phyloP scores from a whole-genome alignment of 2,329 filamentous ascomycete species.

The Sphaerulina vaccinii region DNA sequence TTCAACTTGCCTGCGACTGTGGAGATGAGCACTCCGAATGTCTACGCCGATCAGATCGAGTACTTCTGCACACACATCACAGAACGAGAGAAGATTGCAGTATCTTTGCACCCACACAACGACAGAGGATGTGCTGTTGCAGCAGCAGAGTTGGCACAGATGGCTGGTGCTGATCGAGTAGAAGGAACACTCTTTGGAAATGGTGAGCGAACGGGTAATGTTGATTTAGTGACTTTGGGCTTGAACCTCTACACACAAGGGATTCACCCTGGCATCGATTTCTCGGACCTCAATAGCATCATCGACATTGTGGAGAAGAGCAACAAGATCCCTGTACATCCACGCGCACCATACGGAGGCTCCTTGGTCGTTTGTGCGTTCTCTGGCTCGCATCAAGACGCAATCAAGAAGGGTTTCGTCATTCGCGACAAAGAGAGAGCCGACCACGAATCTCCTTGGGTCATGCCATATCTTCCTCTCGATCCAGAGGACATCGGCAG shows the following conservation, averaged over 20 bases:
- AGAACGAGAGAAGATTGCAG: slow-evolving; percentile 80
- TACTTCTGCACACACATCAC: slow-evolving; percentile 86
- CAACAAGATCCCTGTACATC: slow-evolving; percentile 93
- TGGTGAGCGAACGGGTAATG: slow-evolving; percentile 92
- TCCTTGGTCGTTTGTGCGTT: slow-evolving; percentile 91
- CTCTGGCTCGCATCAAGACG: slow-evolving; percentile 89
- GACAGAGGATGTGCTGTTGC: slow-evolving; percentile 88
- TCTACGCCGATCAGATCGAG: slow-evolving; percentile 95
- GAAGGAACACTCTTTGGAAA: slow-evolving; percentile 95
- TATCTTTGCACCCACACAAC: slow-evolving; percentile 92
- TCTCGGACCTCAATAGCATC: slow-evolving; percentile 80
- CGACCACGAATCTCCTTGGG: slow-evolving; percentile 68
- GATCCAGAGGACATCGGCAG: slow-evolving; percentile 91
- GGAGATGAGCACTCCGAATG: slow-evolving; percentile 89
- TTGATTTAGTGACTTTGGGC: slow-evolving; percentile 87
- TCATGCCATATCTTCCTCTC: slow-evolving; percentile 86
- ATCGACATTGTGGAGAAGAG: slow-evolving; percentile 88
- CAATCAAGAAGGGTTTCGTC: slow-evolving; percentile 87
- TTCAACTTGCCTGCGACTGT: slow-evolving; percentile 97
- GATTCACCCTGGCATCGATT: slow-evolving; percentile 79
- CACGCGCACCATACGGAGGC: slow-evolving; percentile 85
- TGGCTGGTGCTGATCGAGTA: slow-evolving; percentile 92
- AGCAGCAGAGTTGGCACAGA: slow-evolving; percentile 87
- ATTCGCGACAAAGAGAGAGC: slow-evolving; percentile 61
- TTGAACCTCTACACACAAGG: slow-evolving; percentile 96